Evolutionary conservation across 2,329 filamentous ascomycete species (phyloP), one percentile per base, ranked within the genome.

Genomic region (Ceratocystis destructans): DNA sequence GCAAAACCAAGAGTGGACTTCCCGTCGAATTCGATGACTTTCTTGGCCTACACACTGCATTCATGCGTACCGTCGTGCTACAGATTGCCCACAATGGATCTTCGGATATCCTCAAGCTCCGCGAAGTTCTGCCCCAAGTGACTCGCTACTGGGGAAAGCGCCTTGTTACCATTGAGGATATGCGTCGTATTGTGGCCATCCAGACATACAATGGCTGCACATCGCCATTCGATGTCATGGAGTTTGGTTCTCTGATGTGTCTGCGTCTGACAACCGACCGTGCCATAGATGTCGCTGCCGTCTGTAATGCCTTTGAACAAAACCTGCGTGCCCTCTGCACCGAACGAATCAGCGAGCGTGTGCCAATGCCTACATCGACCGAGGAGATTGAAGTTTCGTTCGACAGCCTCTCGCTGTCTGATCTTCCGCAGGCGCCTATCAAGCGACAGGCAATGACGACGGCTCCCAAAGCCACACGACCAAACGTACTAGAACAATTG

Each of bases 71-170:
- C 0, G 77, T 90, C 28, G 81, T 83, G 0, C 76, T 91, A 8
- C 87, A 90, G 71, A 81, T 84, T 68, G 86, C 86, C 1, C 87
- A 92, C 74, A 84, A 87, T 73, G 85, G 86, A 68, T 76, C 77
- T 37, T 77, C 79, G 61, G 79, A 82, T 0, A 85, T 88, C 0
- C 82, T 85, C 28, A 86, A 90, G 71, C 74, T 90, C 57, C 78
- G 80, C 45, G 76, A 79, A 37, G 78, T 91, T 45, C 79, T 82
- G 44, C 83, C 83, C 8, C 80, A 84, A 66, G 78, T 89, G 50
- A 83, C 87, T 12, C 81, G 84, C 69, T 78, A 86, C 46, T 92
- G 88, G 88, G 86, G 87, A 68, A 90, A 88, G 76, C 81, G 87
- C 41, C 79, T 80, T 66, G 86, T 90, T 17, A 82, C 79, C 0